These are phyloP conservation scores for Fusarium succisae DNA, from an alignment of 2,329 filamentous ascomycete species.

Conservation along the genomic window DNA sequence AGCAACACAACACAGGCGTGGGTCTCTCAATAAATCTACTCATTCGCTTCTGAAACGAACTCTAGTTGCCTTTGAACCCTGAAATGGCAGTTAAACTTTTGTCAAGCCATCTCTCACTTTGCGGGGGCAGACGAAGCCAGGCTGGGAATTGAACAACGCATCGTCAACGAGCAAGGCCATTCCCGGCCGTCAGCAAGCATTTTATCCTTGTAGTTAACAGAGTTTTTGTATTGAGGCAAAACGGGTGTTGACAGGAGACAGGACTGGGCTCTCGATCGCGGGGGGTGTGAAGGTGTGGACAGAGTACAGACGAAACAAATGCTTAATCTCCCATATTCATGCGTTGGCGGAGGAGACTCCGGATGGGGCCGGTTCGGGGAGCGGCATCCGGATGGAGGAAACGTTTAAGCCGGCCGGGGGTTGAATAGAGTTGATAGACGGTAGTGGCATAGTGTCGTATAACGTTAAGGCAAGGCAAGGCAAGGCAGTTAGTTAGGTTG, in stretches of 20 bases:
- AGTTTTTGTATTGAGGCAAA: slow-evolving; percentile 2
- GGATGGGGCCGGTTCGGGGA: slow-evolving; percentile 32
- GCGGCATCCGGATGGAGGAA: slow-evolving; percentile 25
- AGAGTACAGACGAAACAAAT: slow-evolving; percentile 19
- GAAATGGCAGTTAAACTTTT: background rate
- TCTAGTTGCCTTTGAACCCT: background rate
- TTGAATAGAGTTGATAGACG: slow-evolving; percentile 4
- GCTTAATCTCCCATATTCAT: slow-evolving; percentile 43
- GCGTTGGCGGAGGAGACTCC: slow-evolving; percentile 32
- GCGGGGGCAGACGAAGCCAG: slow-evolving; percentile 11
- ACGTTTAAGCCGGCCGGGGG: slow-evolving; percentile 1
- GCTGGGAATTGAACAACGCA: slow-evolving; percentile 31
- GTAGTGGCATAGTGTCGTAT: background rate
- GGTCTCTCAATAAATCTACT: slow-evolving; percentile 1
- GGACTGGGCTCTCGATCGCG: slow-evolving; percentile 11
- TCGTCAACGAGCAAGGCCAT: slow-evolving; percentile 19
- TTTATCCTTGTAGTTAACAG: slow-evolving; percentile 13
- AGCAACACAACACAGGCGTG: background rate
- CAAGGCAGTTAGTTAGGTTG: background rate
- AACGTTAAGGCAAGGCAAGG: background rate
- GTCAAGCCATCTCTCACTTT: background rate
- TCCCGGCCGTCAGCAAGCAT: slow-evolving; percentile 19
- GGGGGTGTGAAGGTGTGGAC: background rate
- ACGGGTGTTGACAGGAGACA: background rate
- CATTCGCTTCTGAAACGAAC: background rate